phyloP scores from a whole-genome alignment of 179 eudicot species.

The Beta corolliflora region DNA sequence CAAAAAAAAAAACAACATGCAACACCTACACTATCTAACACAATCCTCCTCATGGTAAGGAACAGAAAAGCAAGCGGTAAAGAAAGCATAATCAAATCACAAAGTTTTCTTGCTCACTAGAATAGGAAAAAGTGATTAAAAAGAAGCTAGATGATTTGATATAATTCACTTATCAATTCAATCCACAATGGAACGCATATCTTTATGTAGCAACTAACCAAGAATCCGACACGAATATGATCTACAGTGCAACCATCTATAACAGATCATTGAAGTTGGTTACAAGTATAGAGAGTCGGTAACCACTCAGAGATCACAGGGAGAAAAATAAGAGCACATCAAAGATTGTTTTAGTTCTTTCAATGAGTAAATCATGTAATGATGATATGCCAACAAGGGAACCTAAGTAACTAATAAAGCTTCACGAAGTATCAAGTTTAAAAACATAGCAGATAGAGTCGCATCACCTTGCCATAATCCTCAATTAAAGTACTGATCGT shows the following conservation, averaged over 20 bases:
- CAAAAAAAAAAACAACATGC: neutral
- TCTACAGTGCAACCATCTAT: neutral
- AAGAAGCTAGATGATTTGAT: too few relatives aligned
- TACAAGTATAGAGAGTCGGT: too few relatives aligned
- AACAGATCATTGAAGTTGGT: too few relatives aligned
- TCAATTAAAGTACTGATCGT: constrained; percentile 75
- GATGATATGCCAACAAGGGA: too few relatives aligned
- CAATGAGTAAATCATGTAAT: too few relatives aligned
- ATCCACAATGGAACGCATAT: neutral
- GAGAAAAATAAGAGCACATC: too few relatives aligned
- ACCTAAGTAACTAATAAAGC: neutral
- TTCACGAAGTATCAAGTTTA: neutral
- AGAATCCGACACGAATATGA: neutral
- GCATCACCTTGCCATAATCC: constrained; percentile 83
- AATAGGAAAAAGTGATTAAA: neutral
- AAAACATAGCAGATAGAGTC: neutral
- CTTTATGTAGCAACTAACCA: neutral
- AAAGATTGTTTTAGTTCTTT: too few relatives aligned
- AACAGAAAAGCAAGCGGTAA: neutral
- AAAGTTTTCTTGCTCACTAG: neutral
- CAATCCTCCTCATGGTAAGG: too few relatives aligned
- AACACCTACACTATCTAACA: neutral
- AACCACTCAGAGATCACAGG: too few relatives aligned
- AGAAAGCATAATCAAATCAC: neutral
- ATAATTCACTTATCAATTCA: neutral